Percentiles rank a stretch among this genome's conserved stretches.
These are phyloP conservation scores for Alternaria viburni DNA, from an alignment of 2,329 filamentous ascomycete genomes.

Conservation along the genomic window DNA sequence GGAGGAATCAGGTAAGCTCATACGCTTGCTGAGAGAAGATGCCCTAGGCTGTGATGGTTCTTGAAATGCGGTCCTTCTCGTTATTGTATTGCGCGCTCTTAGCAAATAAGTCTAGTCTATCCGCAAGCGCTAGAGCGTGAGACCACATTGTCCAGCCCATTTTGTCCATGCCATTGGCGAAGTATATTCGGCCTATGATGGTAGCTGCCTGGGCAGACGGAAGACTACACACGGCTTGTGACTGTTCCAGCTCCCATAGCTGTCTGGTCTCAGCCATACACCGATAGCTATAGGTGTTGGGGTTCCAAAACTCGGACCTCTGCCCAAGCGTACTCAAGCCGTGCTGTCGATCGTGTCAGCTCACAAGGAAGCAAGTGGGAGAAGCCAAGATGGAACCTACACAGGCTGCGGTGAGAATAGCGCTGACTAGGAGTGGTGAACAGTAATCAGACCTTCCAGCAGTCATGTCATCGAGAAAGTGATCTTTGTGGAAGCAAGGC, in stretches of 20 bases:
- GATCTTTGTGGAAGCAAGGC: slow-evolving; percentile 17
- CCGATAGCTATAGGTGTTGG: neutral
- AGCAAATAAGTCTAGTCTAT: slow-evolving; percentile 1
- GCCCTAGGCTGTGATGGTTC: slow-evolving; percentile 9
- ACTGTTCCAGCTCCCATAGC: slow-evolving; percentile 5
- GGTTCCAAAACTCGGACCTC: slow-evolving; percentile 11
- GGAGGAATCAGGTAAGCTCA: neutral
- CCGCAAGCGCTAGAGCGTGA: neutral
- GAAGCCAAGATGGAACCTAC: neutral
- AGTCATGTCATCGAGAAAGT: slow-evolving; percentile 17
- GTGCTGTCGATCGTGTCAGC: neutral
- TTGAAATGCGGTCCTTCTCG: neutral
- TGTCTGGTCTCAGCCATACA: slow-evolving; percentile 4
- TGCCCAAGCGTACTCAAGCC: neutral
- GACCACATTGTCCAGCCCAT: slow-evolving; percentile 4
- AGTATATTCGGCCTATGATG: slow-evolving; percentile 7
- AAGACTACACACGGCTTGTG: neutral
- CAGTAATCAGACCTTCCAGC: slow-evolving; percentile 7
- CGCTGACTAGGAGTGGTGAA: slow-evolving; percentile 15
- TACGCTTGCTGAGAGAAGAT: slow-evolving; percentile 11
- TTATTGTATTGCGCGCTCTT: neutral
- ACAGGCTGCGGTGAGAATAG: slow-evolving; percentile 12
- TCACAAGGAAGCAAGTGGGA: neutral
- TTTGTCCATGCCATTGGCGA: slow-evolving; percentile 6
- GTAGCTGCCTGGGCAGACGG: slow-evolving; percentile 1